Conservation (phyloP, 805 yeast species). For the Kazachstania bromeliacearum region DNA sequence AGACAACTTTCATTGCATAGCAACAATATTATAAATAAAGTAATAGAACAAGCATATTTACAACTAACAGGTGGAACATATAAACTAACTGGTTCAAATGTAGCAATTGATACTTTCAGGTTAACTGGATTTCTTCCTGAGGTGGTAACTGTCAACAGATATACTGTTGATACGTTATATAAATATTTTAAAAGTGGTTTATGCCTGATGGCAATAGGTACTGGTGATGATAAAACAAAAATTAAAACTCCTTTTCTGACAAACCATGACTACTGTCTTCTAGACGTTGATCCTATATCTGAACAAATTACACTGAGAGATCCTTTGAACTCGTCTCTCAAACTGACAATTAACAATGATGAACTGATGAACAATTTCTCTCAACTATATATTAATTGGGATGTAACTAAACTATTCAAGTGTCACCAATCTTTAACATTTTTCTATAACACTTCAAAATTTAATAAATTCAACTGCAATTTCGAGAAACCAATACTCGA, state of each 20-base stretch:
- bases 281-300: conserved; percentile 27
- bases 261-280: conserved; percentile 63
- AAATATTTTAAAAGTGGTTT: conserved; percentile 12
- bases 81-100: conserved; percentile 63
- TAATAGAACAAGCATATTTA: conserved; percentile 71
- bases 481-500: conserved; percentile 37
- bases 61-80: conserved; percentile 50
- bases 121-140: conserved; percentile 73
- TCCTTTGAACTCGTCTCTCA: conserved; percentile 27
- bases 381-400: conserved; percentile 61
- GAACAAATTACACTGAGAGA: conserved; percentile 32
- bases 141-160: conserved; percentile 29
- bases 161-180: conserved; percentile 23
- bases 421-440: conserved; percentile 21
- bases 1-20: conserved; percentile 15
- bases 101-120: conserved; percentile 57
- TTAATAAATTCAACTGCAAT: conserved; percentile 12
- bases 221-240: conserved; percentile 35
- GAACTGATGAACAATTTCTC: conserved; percentile 35
- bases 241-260: conserved; percentile 35
- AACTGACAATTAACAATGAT: conserved; percentile 6
- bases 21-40: conserved; percentile 10
- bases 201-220: conserved; percentile 57
- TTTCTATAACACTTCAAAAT: conserved; percentile 20
- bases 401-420: conserved; percentile 29